Evolutionary conservation across 768 basidiomycete species (phyloP).

Genomic region (Gloeopeniophorella convolvens): DNA sequence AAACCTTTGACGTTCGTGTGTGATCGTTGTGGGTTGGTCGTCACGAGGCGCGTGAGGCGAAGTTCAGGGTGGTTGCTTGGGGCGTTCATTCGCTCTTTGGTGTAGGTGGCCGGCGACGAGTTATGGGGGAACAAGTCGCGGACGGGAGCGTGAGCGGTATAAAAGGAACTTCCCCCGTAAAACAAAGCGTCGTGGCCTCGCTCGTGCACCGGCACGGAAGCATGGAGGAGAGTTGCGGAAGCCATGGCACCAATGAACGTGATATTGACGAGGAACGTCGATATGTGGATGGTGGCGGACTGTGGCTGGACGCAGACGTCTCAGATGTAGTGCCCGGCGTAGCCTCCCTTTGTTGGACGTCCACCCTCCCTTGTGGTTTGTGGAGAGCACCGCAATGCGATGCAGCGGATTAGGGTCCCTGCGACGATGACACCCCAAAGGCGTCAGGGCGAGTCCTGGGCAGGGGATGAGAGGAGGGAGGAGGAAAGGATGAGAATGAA

Average conservation of each 20-base stretch:
- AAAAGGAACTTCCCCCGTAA: constrained; percentile 4
- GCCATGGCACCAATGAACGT: constrained; percentile 1
- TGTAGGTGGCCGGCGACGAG: background rate
- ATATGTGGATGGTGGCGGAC: constrained; percentile 3
- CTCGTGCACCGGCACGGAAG: background rate
- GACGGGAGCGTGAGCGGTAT: constrained; percentile 1
- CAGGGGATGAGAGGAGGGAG: constrained; percentile 1
- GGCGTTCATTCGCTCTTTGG: constrained; percentile 8
- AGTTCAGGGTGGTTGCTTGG: constrained; percentile 5
- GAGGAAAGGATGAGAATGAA: constrained; percentile 5
- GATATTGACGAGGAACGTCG: too few species aligned
- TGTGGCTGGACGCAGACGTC: background rate
- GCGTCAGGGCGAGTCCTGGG: constrained; percentile 3
- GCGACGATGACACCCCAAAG: background rate
- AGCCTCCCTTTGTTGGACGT: constrained; percentile 1
- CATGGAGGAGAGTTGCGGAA: constrained; percentile 7
- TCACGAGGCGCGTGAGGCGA: constrained; percentile 3
- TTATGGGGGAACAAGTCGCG: background rate
- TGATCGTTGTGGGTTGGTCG: constrained; percentile 10
- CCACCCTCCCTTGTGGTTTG: constrained; percentile 1
- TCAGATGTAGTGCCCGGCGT: background rate
- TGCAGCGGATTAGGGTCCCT: background rate
- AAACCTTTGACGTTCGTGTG: constrained; percentile 15
- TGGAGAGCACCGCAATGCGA: background rate
- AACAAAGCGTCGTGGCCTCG: constrained; percentile 4